These are phyloP conservation scores for Paraurostyla sp. DNA, from an alignment of 73 alveolate genomes.

Conservation along the genomic window DNA sequence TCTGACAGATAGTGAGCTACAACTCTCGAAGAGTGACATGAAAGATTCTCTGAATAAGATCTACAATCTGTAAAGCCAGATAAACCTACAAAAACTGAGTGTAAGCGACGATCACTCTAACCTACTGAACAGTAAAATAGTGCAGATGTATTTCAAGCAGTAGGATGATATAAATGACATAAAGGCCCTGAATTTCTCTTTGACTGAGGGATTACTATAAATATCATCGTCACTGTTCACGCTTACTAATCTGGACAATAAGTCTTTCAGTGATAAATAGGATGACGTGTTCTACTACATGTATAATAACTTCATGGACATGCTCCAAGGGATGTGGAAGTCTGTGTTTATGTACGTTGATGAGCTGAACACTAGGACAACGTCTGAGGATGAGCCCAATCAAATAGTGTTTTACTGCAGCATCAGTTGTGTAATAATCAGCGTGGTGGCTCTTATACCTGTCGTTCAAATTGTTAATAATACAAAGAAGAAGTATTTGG, in stretches of 20 bases:
- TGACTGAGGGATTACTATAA: slow-evolving; percentile 55
- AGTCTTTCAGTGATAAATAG: background rate
- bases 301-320: slow-evolving; percentile 60
- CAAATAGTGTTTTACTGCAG: slow-evolving; percentile 16
- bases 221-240: slow-evolving; percentile 58
- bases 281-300: slow-evolving; percentile 60
- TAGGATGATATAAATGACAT: background rate
- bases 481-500: slow-evolving; percentile 30
- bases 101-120: background rate
- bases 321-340: slow-evolving; percentile 1
- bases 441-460: slow-evolving; percentile 30
- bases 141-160: slow-evolving; percentile 37
- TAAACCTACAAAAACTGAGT: slow-evolving; percentile 33
- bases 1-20: background rate
- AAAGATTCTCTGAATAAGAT: slow-evolving; percentile 24
- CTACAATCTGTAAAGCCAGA: slow-evolving; percentile 14
- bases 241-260: slow-evolving; percentile 6
- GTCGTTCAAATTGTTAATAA: slow-evolving; percentile 22
- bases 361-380: slow-evolving; percentile 45
- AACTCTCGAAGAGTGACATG: slow-evolving; percentile 26
- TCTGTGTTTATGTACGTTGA: slow-evolving; percentile 18
- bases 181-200: slow-evolving; percentile 47
- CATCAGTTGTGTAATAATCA: background rate
- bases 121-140: slow-evolving; percentile 11
- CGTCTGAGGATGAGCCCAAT: background rate